phyloP scores from a whole-genome alignment of 768 basidiomycete species.

The Pleurotus ostreatus region DNA sequence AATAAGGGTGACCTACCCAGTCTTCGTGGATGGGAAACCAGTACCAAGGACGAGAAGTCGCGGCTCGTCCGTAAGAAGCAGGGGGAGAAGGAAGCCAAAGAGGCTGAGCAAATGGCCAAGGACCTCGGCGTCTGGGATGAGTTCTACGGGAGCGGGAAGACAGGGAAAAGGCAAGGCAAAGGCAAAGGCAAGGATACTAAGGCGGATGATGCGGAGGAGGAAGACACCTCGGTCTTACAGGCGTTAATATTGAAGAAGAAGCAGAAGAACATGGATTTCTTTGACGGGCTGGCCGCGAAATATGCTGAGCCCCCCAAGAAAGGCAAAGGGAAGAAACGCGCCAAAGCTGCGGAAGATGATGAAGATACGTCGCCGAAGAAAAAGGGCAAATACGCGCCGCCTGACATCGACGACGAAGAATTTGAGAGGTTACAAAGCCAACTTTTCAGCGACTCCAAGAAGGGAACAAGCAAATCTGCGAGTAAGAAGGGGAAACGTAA shows the following conservation, averaged over 20 bases:
- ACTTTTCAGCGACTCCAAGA: constrained; percentile 43
- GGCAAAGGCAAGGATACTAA: constrained; percentile 41
- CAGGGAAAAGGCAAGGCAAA: constrained; percentile 52
- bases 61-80: constrained; percentile 69
- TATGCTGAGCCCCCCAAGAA: constrained; percentile 54
- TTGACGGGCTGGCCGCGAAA: constrained; percentile 72
- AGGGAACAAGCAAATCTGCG: constrained; percentile 18
- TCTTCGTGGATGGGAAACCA: constrained; percentile 61
- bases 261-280: constrained; percentile 64
- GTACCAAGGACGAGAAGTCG: constrained; percentile 77
- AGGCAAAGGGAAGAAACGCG: constrained; percentile 56
- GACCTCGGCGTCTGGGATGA: constrained; percentile 94
- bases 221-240: constrained; percentile 67
- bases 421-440: constrained; percentile 58
- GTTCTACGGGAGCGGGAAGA: constrained; percentile 78
- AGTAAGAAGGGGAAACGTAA: constrained; percentile 32
- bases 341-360: constrained; percentile 36
- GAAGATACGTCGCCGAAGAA: constrained; percentile 43
- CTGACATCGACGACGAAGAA: constrained; percentile 65
- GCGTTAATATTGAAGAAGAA: constrained; percentile 80
- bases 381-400: constrained; percentile 39
- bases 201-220: constrained; percentile 39
- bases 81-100: constrained; percentile 73
- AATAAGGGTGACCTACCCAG: constrained; percentile 50
- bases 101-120: constrained; percentile 81